Base-by-base conservation (phyloP, 164 flowering plant species). In the Umbellularia californica region DNA sequence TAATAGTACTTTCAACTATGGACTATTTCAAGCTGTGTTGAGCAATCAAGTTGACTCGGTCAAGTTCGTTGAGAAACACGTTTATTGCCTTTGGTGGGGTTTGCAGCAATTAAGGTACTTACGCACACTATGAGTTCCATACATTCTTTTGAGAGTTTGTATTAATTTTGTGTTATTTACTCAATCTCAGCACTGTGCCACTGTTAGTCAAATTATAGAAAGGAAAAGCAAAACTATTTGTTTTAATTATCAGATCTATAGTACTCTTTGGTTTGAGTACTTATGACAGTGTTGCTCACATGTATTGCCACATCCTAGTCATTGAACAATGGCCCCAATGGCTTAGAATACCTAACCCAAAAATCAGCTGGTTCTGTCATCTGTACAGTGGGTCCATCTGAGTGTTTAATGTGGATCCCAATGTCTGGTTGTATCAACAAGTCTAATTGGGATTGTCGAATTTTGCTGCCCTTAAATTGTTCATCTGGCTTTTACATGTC, bases 21-120 rank as follows among this genome's bases (percentile, higher is more conserved):
- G 99, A 35, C 84, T 95, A 65, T 95, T 95, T 83, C 83, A 74
- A 77, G 72, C 76, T 77, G 96, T 95, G 47, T 75, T 95, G 52
- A 74, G 71, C 3, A 89, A 92, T 35, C 76, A 83, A 50, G 94
- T 90, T 74, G 87, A 89, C 68, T 87, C 90, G 64, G 72, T 87
- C 17, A 81, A 70, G 65, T 93, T 95, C 69, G 2, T 89, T 15
- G 79, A 75, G 60, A 95, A 89, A 80, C 90, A 93, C 82, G 87
- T 93, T 77, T 95, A 90, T 78, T 88, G 98, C 68, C 79, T 95
- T 30, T 93, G 99, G 99, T 95, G 97, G 97, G 99, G 99, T n/a
- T 80, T 93, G 64, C 97, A 95, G 77, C 82, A 95, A 52, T 81
- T 95, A 63, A 93, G 99, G 99, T 95, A 88, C 5, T 4, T 55